Percentiles rank a stretch among this genome's conserved stretches.
These are phyloP conservation scores for Bolboschoenus planiculmis DNA, from an alignment of 176 grass and related monocot species.

Conservation along the genomic window DNA sequence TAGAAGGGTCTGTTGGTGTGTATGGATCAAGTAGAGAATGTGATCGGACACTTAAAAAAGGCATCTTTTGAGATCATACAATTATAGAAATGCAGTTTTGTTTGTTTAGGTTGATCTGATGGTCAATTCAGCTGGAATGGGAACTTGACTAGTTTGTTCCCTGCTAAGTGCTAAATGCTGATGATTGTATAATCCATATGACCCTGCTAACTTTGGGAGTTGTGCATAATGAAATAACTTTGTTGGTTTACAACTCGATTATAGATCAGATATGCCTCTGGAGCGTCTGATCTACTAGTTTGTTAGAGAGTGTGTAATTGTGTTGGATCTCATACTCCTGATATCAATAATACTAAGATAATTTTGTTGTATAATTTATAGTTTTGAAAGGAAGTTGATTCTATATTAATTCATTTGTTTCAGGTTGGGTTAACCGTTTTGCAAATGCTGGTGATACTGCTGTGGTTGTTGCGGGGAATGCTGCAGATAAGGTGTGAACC, in stretches of 20 bases:
- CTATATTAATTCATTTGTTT: slow-evolving; percentile 3
- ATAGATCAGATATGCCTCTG: not conserved
- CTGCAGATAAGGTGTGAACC: slow-evolving; percentile 59
- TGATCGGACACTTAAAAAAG: not conserved
- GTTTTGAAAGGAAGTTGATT: not conserved
- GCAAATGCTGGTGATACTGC: slow-evolving; percentile 91
- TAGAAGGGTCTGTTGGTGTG: not conserved
- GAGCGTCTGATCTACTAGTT: not conserved
- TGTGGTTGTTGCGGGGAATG: slow-evolving; percentile 78
- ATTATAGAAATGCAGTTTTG: not conserved
- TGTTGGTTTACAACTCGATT: not conserved
- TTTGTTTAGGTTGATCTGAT: not conserved
- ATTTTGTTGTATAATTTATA: not conserved
- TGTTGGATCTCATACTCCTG: not conserved
- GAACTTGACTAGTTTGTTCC: not conserved
- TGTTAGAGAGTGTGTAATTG: not conserved
- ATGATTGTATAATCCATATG: not conserved
- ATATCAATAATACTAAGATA: not conserved
- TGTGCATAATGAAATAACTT: not conserved
- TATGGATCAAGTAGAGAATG: not conserved
- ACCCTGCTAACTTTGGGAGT: not conserved
- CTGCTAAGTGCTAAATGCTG: not conserved
- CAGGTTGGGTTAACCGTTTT: slow-evolving; percentile 99
- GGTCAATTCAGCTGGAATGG: not conserved
- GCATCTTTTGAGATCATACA: not conserved